Evolutionary conservation across 805 yeast species (phyloP), one percentile per base, ranked within the genome.

Genomic region (Metschnikowia bowlesiae): DNA sequence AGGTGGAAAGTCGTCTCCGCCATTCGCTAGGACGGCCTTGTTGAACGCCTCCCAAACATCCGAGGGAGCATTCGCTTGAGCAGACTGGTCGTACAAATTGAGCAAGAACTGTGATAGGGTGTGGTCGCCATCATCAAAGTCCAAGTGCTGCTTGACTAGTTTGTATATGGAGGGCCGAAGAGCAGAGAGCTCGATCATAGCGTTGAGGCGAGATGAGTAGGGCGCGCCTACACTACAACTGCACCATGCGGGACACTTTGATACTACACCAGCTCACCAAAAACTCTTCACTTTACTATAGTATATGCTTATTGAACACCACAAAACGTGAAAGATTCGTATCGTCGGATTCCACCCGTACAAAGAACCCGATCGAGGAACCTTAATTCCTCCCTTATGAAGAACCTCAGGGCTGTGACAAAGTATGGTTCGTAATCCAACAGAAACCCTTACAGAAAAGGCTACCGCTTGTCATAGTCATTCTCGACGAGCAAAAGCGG

Each of bases 1-100:
- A 9, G 39, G 49, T 1, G 77, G 75, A 47, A 73, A 73, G 22
- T 66, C 73, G 9, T 64, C 70, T 5, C 76, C 78, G 1, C 78
- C 77, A 54, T 72, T 72, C n/a, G 61, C 62, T 18, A 53, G 48
- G 14, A 73, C 55, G 8, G 61, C 51, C 32, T 45, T 43, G 28
- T 59, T 46, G 50, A 56, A 59, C 3, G 44, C 14, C 30, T 36
- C 41, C 22, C 40, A 46, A 13, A 33, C 41, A 29, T 53, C 14
- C 26, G 41, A 26, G 31, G 16, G 8, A 39, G 47, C 43, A 50
- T 52, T 13, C 46, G 48, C 34, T 40, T 31, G 46, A 14, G 44
- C 31, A 39, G 59, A 56, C 58, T 60, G 55, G 18, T 58, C 53
- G 52, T 63, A 66, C 32, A 70, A 49, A 41, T 57, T 60, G 26